These are phyloP conservation scores for Pichia sp. DNA, from an alignment of 1,139 yeast genomes.

Conservation along the genomic window DNA sequence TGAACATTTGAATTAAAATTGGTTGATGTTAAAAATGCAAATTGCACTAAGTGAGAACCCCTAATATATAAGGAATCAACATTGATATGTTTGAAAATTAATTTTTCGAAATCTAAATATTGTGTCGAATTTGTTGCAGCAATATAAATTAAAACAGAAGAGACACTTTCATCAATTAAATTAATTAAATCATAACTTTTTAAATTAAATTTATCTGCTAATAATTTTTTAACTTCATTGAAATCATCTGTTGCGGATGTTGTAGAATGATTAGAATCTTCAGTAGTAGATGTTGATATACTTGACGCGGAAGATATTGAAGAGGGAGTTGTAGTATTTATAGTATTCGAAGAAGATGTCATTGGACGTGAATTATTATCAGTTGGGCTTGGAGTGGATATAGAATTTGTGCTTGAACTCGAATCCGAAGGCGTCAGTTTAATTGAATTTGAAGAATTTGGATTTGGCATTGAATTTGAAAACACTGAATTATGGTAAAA, in stretches of 20 bases:
- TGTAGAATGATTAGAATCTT: background rate
- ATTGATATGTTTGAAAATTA: constrained; percentile 30
- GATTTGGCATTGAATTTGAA: background rate
- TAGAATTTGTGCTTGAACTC: background rate
- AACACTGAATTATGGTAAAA: background rate
- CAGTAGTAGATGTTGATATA: background rate
- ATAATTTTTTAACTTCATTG: constrained; percentile 4
- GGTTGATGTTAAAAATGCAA: constrained; percentile 40
- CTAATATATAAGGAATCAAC: constrained; percentile 40
- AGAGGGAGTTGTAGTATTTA: background rate
- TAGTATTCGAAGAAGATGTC: background rate
- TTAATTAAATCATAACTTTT: constrained; percentile 7
- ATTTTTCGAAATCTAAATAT: constrained; percentile 36
- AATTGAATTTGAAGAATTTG: background rate
- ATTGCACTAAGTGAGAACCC: constrained; percentile 47
- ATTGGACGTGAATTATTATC: background rate
- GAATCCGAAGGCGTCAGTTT: background rate
- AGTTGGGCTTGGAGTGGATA: background rate
- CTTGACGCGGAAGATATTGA: background rate
- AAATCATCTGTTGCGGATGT: constrained; percentile 3
- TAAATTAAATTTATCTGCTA: background rate
- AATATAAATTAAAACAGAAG: constrained; percentile 21
- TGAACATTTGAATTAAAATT: constrained; percentile 36
- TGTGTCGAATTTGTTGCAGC: constrained; percentile 47
- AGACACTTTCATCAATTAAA: constrained; percentile 16